Percentiles rank a stretch among this genome's conserved stretches.
Conservation (phyloP, 805 yeast species). For the Torulaspora maleeae region DNA sequence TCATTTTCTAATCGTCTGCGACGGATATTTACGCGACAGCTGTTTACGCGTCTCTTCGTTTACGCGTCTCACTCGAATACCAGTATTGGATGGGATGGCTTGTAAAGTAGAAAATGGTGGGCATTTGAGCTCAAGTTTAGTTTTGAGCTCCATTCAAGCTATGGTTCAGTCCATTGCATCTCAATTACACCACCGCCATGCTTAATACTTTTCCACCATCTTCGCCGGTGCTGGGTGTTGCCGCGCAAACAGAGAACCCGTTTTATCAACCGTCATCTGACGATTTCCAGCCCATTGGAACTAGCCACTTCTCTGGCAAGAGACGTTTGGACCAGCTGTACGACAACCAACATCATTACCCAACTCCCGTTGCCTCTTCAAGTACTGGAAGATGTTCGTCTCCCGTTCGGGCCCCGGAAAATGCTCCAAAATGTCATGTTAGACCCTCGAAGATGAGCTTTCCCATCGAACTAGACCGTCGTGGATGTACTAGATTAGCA, state of each 20-base stretch:
- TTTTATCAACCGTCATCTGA: slow-evolving; percentile 15
- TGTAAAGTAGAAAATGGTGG: too few species aligned
- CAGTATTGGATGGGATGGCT: not conserved
- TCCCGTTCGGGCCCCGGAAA: slow-evolving; percentile 23
- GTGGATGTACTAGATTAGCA: slow-evolving; percentile 20
- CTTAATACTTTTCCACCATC: slow-evolving; percentile 36
- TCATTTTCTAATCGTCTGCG: not conserved
- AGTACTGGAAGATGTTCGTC: slow-evolving; percentile 43
- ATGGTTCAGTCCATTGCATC: not conserved
- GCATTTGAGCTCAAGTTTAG: too few species aligned
- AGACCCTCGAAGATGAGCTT: slow-evolving; percentile 1
- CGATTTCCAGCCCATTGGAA: not conserved
- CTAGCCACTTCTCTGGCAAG: not conserved
- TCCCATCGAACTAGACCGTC: slow-evolving; percentile 19
- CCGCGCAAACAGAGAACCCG: slow-evolving; percentile 10
- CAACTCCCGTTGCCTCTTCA: slow-evolving; percentile 72
- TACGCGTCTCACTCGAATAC: slow-evolving; percentile 1
- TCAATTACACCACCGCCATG: not conserved
- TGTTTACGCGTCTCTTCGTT: slow-evolving; percentile 5
- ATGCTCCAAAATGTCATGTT: not conserved
- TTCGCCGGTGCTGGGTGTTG: slow-evolving; percentile 32
- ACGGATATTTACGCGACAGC: slow-evolving; percentile 1
- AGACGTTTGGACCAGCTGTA: slow-evolving; percentile 3
- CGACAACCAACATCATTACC: slow-evolving; percentile 40
- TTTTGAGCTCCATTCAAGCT: too few species aligned